Conservation (phyloP, 2,329 filamentous ascomycete genomes). For the Pseudopithomyces chartarum region DNA sequence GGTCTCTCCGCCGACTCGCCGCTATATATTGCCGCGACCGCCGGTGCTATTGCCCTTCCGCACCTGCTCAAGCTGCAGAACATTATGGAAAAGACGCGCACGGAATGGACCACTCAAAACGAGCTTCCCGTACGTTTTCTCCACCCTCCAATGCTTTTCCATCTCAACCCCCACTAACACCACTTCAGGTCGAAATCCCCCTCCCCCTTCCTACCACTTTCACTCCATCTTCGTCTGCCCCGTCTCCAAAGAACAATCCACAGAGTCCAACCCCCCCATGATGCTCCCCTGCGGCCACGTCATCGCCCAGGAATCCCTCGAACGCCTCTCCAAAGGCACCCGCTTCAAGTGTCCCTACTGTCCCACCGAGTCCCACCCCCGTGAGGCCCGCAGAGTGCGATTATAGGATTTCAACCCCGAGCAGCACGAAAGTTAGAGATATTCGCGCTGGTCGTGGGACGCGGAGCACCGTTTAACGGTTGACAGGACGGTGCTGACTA, state of each 20-base stretch:
- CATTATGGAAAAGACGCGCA: conserved; percentile 86
- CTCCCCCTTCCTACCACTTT: conserved; percentile 72
- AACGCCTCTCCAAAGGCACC: conserved; percentile 76
- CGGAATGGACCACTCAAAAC: conserved; percentile 91
- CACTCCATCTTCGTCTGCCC: conserved; percentile 98
- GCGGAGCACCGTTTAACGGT: neutral
- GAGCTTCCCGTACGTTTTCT: conserved; percentile 90
- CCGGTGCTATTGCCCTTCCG: conserved; percentile 88
- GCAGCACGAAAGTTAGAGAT: neutral
- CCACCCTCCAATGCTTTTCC: no score
- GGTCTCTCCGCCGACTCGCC: conserved; percentile 90
- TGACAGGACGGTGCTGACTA: neutral
- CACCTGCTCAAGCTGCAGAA: conserved; percentile 85
- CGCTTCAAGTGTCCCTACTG: conserved; percentile 97
- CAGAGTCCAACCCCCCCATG: conserved; percentile 91
- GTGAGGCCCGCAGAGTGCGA: conserved; percentile 64
- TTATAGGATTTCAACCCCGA: conserved; percentile 20
- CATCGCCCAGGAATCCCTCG: conserved; percentile 81
- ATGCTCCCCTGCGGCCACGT: conserved; percentile 97
- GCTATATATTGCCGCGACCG: conserved; percentile 89
- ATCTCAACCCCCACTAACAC: neutral
- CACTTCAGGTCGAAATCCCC: conserved; percentile 64
- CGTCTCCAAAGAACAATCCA: conserved; percentile 94
- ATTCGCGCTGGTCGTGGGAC: neutral
- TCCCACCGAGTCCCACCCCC: conserved; percentile 77